Evolutionary conservation across 2,329 filamentous ascomycete genomes (phyloP), one percentile per base, ranked within the genome.

Genomic region (Botryotinia globosa): DNA sequence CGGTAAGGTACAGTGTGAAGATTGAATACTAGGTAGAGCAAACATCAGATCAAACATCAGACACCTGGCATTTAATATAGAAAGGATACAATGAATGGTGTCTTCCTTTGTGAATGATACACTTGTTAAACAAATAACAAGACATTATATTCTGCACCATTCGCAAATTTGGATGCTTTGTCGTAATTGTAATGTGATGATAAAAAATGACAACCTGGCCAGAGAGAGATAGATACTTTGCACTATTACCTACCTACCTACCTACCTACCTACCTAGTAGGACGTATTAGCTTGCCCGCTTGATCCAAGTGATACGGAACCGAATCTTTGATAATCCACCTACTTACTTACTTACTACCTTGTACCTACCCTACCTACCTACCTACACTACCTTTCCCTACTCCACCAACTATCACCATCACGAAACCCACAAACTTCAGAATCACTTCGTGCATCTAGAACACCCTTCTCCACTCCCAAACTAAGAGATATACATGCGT

Each of bases 401-500:
- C 64, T 67, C 48, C 65, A 56, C 48, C 29, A 48, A 39, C 39
- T n/a, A 64, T 32, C 12, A 42, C 65, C 20, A 44, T 22, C 62
- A 69, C 10, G 51, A 61, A 37, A 22, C 54, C 37, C 67, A 42
- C 34, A 4, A 48, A 61, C 67, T 58, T 32, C 62, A 59, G 22
- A 48, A 54, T 48, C 32, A 16, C 48, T n/a, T 54, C 25, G 48
- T n/a, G 10, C 42, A 29, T 37, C 37, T 22, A 29, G 18, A 66
- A 25, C 39, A 44, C n/a, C 34, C 29, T 44, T 58, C 61, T 42
- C n/a, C 42, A 34, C 37, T 34, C 29, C 8, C 66, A 56, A 54
- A 73, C 51, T 64, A 72, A 61, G 72, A 56, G 73, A 74, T 71
- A 77, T 80, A 80, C 78, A 81, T 81, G 80, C 77, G 77, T 80